phyloP scores from a whole-genome alignment of 495 filamentous ascomycete genomes.

The Penicillium paradoxum region DNA sequence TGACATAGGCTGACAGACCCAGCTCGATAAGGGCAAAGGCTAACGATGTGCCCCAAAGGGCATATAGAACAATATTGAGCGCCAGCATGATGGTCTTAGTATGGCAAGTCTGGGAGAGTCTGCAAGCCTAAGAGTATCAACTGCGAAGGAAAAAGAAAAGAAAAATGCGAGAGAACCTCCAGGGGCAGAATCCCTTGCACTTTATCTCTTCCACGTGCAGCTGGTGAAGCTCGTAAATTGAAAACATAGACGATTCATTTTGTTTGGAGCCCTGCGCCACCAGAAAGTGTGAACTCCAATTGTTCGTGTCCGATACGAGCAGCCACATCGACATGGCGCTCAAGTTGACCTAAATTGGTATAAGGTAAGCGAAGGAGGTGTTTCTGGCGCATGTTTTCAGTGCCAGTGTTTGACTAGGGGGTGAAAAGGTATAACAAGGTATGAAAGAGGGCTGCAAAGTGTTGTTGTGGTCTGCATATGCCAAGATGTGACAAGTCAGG shows the following conservation, averaged over 20 bases:
- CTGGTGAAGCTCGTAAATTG: background rate
- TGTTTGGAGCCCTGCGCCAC: background rate
- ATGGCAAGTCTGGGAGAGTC: background rate
- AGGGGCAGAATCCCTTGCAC: conserved; percentile 6
- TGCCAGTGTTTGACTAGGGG: background rate
- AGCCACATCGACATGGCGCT: conserved; percentile 16
- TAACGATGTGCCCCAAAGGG: conserved; percentile 19
- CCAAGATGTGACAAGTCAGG: background rate
- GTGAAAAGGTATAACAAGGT: background rate
- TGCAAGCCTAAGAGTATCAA: background rate
- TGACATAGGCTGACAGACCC: conserved; percentile 20
- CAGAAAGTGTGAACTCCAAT: conserved; percentile 2
- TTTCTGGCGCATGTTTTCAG: conserved; percentile 7
- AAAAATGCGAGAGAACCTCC: background rate
- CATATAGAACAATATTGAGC: conserved; percentile 24
- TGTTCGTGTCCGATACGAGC: conserved; percentile 15
- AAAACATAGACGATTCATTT: background rate
- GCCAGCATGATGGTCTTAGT: conserved; percentile 16
- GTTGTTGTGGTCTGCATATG: background rate
- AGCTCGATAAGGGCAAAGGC: conserved; percentile 27
- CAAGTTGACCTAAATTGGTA: conserved; percentile 12
- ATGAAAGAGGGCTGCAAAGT: background rate
- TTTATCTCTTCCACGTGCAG: conserved; percentile 11
- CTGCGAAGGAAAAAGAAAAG: background rate
- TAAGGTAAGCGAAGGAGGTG: conserved; percentile 22